Evolutionary conservation across 129 eudicot species (phyloP), one percentile per base, ranked within the genome.

Genomic region (Deinandra increscens): DNA sequence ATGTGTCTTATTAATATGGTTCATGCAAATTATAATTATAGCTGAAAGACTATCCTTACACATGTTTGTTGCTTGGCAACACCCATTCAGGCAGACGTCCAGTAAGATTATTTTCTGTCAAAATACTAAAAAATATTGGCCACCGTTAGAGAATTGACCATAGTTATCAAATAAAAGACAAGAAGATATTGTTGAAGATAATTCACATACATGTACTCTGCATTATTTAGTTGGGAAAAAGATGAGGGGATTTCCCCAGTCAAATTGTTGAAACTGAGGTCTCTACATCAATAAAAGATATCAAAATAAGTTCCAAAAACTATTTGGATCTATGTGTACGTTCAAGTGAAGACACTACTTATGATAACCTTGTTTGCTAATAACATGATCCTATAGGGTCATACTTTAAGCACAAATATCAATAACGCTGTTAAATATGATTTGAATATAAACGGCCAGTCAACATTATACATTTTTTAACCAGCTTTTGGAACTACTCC

Each of bases 211-310:
- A 89, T 51, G 37, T 33, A 33, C 37, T 33, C 5, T 33, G 37
- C 37, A 33, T 33, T 18, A 73, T 70, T 71, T 62, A 86, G 82
- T 22, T 66, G 68, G 69, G 55, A 58, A 54, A 84, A 89, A 66
- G 90, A 55, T 62, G 70, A 41, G 61, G 96, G 96, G 42, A 89
- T 86, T 63, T 75, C 82, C 45, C 94, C 90, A 53, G 79, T 80
- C 81, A 89, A 86, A 76, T 82, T 80, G 64, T 89, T 86, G 71
- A 89, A 89, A 72, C 94, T 86, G 36, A 89, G 82, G 85, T 89
- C 96, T 81, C 96, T 89, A 51, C 80, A 86, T 54, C 53, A 50
- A 46, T 63, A 73, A 60, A 73, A n/a, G n/a, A 72, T 7, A 20
- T 33, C 22, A 20, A 6, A 59, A 64, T 59, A 75, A 66, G 66